Evolutionary conservation across 2,329 filamentous ascomycete species (phyloP).

Genomic region (Colletotrichum sp.): DNA sequence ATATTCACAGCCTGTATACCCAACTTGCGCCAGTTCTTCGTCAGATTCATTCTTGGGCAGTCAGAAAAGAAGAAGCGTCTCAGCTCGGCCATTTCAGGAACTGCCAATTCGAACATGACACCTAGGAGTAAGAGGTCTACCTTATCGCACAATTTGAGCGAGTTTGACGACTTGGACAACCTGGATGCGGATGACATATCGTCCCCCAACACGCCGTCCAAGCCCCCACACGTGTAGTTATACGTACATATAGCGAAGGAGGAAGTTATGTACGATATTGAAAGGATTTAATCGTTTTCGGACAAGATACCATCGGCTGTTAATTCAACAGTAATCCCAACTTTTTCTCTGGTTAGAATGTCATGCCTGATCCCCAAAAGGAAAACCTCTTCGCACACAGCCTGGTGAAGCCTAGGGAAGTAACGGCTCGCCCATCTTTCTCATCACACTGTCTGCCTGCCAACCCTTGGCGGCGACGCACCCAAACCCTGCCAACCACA

Average conservation of each 20-base stretch:
- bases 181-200: not conserved
- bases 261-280: not conserved
- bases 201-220: not conserved
- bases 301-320: not conserved
- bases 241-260: not conserved
- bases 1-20: constrained; percentile 14
- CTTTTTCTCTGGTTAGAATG: accelerated
- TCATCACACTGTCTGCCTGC: not conserved
- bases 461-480: not conserved
- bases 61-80: constrained; percentile 11
- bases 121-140: not conserved
- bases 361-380: not conserved
- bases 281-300: not conserved
- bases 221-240: not conserved
- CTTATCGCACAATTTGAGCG: not conserved
- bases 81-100: not conserved
- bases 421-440: not conserved
- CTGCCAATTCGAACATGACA: not conserved
- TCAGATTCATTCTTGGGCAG: not conserved
- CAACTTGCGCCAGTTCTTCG: constrained; percentile 13
- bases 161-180: not conserved
- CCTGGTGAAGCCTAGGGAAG: not conserved
- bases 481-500: not conserved
- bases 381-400: not conserved
- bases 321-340: not conserved